phyloP scores from a whole-genome alignment of 2,329 filamentous ascomycete genomes.

The Alternaria arborescens region DNA sequence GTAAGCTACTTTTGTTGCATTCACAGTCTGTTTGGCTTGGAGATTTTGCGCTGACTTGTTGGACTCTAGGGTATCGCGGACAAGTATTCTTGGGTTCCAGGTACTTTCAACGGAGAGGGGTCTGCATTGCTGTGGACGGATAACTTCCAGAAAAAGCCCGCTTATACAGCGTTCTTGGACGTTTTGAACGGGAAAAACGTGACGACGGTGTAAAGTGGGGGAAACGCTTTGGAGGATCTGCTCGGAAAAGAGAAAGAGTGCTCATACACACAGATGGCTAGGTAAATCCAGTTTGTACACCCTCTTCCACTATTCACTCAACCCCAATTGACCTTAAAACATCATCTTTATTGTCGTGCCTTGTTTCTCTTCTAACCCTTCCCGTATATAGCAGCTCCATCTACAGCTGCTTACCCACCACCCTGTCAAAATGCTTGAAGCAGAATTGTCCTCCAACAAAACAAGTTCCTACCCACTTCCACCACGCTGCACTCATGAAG shows the following conservation, averaged over 20 bases:
- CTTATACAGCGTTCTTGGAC: conserved; percentile 39
- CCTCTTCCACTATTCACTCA: background rate
- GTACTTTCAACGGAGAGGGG: conserved; percentile 47
- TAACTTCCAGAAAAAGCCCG: conserved; percentile 45
- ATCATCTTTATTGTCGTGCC: background rate
- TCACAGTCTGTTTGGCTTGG: background rate
- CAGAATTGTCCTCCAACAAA: conserved; percentile 35
- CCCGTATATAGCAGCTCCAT: background rate
- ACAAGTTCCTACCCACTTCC: conserved; percentile 37
- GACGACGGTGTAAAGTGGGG: background rate
- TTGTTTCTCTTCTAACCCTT: background rate
- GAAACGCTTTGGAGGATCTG: background rate
- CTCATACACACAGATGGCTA: background rate
- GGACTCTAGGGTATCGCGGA: conserved; percentile 37
- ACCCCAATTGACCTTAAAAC: background rate
- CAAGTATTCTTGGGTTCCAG: conserved; percentile 50
- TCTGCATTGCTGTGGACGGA: conserved; percentile 45
- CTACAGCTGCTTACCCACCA: conserved; percentile 11
- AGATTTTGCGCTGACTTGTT: background rate
- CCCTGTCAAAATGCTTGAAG: conserved; percentile 32
- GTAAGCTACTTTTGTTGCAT: conserved; percentile 26
- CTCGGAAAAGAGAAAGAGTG: background rate
- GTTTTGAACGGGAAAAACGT: conserved; percentile 26
- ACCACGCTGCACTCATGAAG: conserved; percentile 27
- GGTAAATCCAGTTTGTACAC: background rate